These are phyloP conservation scores for Starmerella floricola DNA, from an alignment of 805 yeast genomes.

Conservation along the genomic window DNA sequence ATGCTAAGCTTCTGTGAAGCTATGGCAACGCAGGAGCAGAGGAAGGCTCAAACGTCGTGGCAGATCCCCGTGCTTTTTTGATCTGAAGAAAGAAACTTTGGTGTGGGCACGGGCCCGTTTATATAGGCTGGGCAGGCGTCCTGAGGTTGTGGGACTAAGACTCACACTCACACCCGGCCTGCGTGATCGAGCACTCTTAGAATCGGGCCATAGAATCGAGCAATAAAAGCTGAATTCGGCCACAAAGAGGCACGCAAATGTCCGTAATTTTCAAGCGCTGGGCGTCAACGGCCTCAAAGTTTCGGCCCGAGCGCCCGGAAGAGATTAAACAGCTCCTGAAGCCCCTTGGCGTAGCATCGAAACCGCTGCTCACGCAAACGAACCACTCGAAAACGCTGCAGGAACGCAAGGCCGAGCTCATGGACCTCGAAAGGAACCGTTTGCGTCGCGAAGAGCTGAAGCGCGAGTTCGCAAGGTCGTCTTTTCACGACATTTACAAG, in stretches of 20 bases:
- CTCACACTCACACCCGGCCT: no score
- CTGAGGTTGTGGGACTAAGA: neutral
- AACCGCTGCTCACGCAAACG: constrained; percentile 31
- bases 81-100: constrained; percentile 25
- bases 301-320: constrained; percentile 21
- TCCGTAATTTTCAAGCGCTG: constrained; percentile 4
- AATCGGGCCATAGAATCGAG: no score
- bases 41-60: constrained; percentile 29
- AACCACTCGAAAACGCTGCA: constrained; percentile 32
- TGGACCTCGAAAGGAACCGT: constrained; percentile 38
- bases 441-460: constrained; percentile 43
- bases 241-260: no score
- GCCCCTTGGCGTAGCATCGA: constrained; percentile 37
- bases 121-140: no score
- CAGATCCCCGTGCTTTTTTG: constrained; percentile 30
- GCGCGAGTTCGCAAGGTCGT: constrained; percentile 51
- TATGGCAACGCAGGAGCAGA: constrained; percentile 30
- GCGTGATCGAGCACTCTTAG: no score
- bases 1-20: constrained; percentile 20
- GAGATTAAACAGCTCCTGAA: constrained; percentile 26
- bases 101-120: neutral
- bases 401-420: constrained; percentile 37
- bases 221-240: no score
- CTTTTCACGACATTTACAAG: constrained; percentile 52
- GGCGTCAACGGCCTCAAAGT: constrained; percentile 12